Evolutionary conservation across 2,329 filamentous ascomycete species (phyloP), one percentile per base, ranked within the genome.

Genomic region (Cadophora sp.): DNA sequence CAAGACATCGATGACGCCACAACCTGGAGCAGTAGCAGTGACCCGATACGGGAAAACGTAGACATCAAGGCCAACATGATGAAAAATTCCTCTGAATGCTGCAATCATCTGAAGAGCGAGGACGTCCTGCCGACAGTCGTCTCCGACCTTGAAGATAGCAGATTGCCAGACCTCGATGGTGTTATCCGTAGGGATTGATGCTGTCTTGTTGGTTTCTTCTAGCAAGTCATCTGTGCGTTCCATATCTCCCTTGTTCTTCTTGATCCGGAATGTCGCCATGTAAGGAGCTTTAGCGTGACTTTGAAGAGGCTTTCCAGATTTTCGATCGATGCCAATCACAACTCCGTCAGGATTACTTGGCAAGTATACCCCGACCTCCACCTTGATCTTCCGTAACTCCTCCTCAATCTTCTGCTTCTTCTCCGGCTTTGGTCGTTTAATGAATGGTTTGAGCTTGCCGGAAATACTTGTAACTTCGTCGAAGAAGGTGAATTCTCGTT

Each of bases 381-480:
- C 92, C 79, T 97, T 91, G 80, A 99, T 98, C 80, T 97, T 97
- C 73, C 96, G 92, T 53, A 99, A 84, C 78, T 99, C 96, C 80
- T 99, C 97, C 77, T 98, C 96, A 71, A 99, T 99, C 83, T 98
- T 99, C 77, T 96, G 92, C 79, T 97, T 98, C 86, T 99, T 99
- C 81, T 97, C 95, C 1, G 94, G 92, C 80, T 99, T 99, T 50
- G 91, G 90, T 68, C 87, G 88, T 80, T 97, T 97, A 78, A 99
- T 97, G 76, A 92, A 92, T 1, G 97, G 96, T 76, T 96, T 94
- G 59, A 99, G 86, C 77, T 97, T 99, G 66, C 96, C 97, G 0
- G 97, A 99, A 66, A 99, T 95, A 60, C 87, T 90, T 1, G 96
- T 99, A 48, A 99, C 94, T 79, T 98, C 94, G 73, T 96, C 93